A percentile compares a stretch with the other conserved stretches of the same genome.
Evolutionary conservation across 371 early-diverging fungal species (phyloP).

Genomic region (Synchytrium microbalum): DNA sequence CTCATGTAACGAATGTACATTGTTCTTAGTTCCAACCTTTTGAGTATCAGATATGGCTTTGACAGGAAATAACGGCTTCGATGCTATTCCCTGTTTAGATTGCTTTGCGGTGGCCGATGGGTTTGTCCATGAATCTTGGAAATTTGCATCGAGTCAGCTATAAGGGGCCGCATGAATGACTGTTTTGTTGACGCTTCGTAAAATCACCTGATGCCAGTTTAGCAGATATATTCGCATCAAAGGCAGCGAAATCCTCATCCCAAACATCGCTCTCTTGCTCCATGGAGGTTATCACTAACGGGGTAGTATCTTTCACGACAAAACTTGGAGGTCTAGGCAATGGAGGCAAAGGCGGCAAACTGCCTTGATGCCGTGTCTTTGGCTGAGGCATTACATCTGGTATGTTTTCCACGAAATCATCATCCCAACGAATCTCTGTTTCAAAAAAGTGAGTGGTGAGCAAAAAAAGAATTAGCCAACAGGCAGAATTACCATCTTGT

Average conservation of each 20-base stretch:
- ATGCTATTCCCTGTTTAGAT: not conserved
- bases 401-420: slow-evolving; percentile 8
- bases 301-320: not conserved
- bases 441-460: too few species aligned
- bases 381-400: not conserved
- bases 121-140: not conserved
- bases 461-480: too few species aligned
- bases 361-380: slow-evolving; percentile 4
- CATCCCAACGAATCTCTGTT: slow-evolving; percentile 3
- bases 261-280: slow-evolving; percentile 13
- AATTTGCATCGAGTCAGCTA: too few species aligned
- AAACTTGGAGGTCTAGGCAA: not conserved
- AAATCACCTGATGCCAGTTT: too few species aligned
- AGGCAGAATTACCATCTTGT: slow-evolving; percentile 2
- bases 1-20: too few species aligned
- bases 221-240: not conserved
- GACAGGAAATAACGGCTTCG: not conserved
- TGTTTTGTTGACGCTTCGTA: too few species aligned
- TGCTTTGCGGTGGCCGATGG: not conserved
- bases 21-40: too few species aligned
- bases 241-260: slow-evolving; percentile 22
- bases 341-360: slow-evolving; percentile 4
- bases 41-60: not conserved
- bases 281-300: not conserved
- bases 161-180: too few species aligned